A percentile compares a stretch with the other conserved stretches of the same genome.
Conservation (phyloP, 257 asterid species). For the Perilla frutescens region DNA sequence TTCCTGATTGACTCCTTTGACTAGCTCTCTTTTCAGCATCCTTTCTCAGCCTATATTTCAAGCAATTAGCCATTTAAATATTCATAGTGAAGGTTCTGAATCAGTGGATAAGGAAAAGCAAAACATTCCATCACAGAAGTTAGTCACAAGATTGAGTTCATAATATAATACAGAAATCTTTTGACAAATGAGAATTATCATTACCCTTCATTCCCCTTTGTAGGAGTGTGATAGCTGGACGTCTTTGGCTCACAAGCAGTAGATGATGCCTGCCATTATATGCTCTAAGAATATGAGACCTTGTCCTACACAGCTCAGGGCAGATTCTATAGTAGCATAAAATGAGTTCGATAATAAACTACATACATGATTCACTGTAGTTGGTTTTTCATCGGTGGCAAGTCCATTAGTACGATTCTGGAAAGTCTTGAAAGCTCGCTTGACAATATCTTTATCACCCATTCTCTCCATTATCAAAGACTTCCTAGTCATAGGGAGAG, state of each 20-base stretch:
- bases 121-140: slow-evolving; percentile 9
- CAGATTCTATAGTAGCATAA: not conserved
- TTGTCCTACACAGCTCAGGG: not conserved
- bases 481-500: slow-evolving; percentile 57
- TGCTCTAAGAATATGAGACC: slow-evolving; percentile 24
- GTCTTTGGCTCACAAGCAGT: slow-evolving; percentile 50
- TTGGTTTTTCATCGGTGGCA: slow-evolving; percentile 45
- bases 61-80: slow-evolving; percentile 17
- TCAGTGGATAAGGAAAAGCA: not conserved
- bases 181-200: slow-evolving; percentile 11
- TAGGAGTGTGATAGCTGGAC: slow-evolving; percentile 48
- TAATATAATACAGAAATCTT: slow-evolving; percentile 1
- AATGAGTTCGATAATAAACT: slow-evolving; percentile 2
- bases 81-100: slow-evolving; percentile 19
- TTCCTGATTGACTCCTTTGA: slow-evolving; percentile 53
- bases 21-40: slow-evolving; percentile 46
- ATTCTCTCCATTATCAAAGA: slow-evolving; percentile 91
- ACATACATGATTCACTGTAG: slow-evolving; percentile 53
- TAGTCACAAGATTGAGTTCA: not conserved
- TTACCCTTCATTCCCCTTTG: slow-evolving; percentile 71
- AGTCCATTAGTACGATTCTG: slow-evolving; percentile 62
- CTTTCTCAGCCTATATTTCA: slow-evolving; percentile 52
- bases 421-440: slow-evolving; percentile 84
- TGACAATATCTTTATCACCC: slow-evolving; percentile 97
- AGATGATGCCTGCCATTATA: slow-evolving; percentile 53